phyloP scores from a whole-genome alignment of 441 rosid genomes.

The Corymbia calophylla region DNA sequence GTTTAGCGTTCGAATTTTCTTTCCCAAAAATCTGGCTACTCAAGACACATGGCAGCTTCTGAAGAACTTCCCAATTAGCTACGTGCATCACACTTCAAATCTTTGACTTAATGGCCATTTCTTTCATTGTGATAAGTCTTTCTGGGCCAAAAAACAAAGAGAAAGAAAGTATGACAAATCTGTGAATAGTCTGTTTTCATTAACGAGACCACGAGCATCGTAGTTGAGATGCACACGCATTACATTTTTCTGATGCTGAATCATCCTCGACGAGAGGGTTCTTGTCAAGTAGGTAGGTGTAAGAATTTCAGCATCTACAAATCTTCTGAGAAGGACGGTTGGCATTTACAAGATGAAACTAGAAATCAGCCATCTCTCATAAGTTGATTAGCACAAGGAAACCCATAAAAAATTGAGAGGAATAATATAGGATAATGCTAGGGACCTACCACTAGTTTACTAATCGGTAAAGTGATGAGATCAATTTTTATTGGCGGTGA shows the following conservation, averaged over 20 bases:
- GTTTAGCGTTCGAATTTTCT: neutral
- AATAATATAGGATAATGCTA: neutral
- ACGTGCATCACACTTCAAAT: neutral
- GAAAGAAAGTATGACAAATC: neutral
- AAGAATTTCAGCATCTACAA: neutral
- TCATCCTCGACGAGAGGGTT: neutral
- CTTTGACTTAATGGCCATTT: neutral
- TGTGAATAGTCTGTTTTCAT: neutral
- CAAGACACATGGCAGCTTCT: neutral
- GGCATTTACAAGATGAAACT: neutral
- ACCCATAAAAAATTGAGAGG: fast-evolving
- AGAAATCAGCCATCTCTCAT: neutral
- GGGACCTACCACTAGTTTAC: neutral
- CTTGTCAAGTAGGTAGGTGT: neutral
- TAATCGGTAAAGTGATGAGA: neutral
- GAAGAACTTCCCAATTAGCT: neutral
- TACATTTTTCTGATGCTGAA: neutral
- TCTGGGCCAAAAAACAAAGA: neutral
- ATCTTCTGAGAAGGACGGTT: neutral
- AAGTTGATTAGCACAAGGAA: neutral
- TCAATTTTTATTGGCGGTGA: fast-evolving
- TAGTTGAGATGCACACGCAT: neutral
- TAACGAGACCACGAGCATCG: neutral
- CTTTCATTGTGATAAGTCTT: neutral
- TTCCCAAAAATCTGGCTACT: neutral